A percentile compares a stretch with the other conserved stretches of the same genome.
phyloP scores from a whole-genome alignment of 2,329 filamentous ascomycete species.

The Dactylellina parvicollis region DNA sequence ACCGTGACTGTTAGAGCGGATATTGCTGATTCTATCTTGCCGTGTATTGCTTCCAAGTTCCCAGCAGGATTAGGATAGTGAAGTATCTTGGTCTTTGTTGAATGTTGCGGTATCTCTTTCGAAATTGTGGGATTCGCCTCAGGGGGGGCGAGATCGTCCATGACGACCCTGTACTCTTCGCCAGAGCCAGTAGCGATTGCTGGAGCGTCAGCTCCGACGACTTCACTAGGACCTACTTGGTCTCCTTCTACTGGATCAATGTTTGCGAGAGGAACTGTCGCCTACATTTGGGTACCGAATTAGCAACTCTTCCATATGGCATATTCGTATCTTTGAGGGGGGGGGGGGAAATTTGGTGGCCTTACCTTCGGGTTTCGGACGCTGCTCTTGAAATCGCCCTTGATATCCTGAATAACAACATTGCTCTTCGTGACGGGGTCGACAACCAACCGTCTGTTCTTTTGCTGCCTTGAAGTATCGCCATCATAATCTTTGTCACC shows the following conservation, averaged over 20 bases:
- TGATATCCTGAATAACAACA: slow-evolving; percentile 53
- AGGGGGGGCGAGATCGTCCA: slow-evolving; percentile 52
- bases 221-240: slow-evolving; percentile 29
- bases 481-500: slow-evolving; percentile 1
- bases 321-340: not conserved
- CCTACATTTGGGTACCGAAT: not conserved
- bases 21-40: slow-evolving; percentile 45
- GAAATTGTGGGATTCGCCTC: slow-evolving; percentile 51
- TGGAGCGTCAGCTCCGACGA: slow-evolving; percentile 42
- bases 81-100: slow-evolving; percentile 42
- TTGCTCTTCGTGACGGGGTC: slow-evolving; percentile 52
- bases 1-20: slow-evolving; percentile 36
- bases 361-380: slow-evolving; percentile 43
- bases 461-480: slow-evolving; percentile 35
- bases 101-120: slow-evolving; percentile 45
- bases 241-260: slow-evolving; percentile 43
- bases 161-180: slow-evolving; percentile 39
- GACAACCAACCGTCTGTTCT: slow-evolving; percentile 46
- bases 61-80: slow-evolving; percentile 30
- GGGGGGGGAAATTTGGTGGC: not conserved
- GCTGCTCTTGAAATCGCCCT: slow-evolving; percentile 41
- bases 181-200: slow-evolving; percentile 38
- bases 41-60: slow-evolving; percentile 30
- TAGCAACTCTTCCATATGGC: not conserved
- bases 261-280: slow-evolving; percentile 47